Conservation (phyloP, 768 basidiomycete genomes). For the Hypholoma sublateritium region DNA sequence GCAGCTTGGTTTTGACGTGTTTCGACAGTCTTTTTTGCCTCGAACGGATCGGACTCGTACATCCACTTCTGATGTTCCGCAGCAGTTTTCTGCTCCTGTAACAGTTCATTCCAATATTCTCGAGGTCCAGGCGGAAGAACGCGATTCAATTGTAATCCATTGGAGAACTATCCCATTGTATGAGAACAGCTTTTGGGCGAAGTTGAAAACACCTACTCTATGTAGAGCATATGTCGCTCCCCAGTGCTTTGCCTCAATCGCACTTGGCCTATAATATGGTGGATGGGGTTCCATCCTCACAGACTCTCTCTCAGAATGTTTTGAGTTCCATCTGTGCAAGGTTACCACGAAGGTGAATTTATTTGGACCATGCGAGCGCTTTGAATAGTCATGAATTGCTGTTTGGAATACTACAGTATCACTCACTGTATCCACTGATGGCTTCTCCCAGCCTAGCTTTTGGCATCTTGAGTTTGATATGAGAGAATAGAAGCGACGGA, state of each 20-base stretch:
- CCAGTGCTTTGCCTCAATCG: constrained; percentile 87
- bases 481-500: background rate
- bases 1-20: constrained; percentile 61
- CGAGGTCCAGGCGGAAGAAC: constrained; percentile 82
- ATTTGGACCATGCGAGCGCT: constrained; percentile 45
- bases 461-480: constrained; percentile 59
- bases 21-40: constrained; percentile 65
- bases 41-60: constrained; percentile 86
- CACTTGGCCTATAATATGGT: constrained; percentile 61
- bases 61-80: constrained; percentile 81
- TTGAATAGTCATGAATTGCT: constrained; percentile 9
- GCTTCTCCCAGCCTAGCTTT: constrained; percentile 87
- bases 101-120: constrained; percentile 84
- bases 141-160: constrained; percentile 68
- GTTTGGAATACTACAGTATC: constrained; percentile 8
- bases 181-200: constrained; percentile 19
- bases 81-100: constrained; percentile 63
- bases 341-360: constrained; percentile 69
- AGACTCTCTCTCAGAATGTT: constrained; percentile 64
- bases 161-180: constrained; percentile 58
- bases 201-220: constrained; percentile 54
- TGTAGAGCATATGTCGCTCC: constrained; percentile 87
- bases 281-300: constrained; percentile 77
- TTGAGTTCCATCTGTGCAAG: constrained; percentile 68
- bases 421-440: constrained; percentile 72